Percentiles rank a stretch among this genome's conserved stretches.
phyloP scores from a whole-genome alignment of 2,329 filamentous ascomycete genomes.

The Juglanconis sp. region DNA sequence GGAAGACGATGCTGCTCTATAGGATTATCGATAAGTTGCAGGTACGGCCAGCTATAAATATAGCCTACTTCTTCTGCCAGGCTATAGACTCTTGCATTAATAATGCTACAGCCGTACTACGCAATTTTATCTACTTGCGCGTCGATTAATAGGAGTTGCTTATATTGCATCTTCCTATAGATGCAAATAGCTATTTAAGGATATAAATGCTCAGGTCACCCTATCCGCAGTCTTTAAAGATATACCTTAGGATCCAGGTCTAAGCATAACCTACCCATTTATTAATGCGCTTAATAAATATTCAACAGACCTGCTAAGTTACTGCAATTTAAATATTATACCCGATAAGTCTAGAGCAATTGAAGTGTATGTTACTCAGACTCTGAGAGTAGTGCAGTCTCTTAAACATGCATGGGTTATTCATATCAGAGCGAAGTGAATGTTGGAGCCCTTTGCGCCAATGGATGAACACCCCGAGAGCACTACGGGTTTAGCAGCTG shows the following conservation, averaged over 20 bases:
- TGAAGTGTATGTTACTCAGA: no score
- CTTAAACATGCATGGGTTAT: no score
- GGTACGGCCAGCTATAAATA: not conserved
- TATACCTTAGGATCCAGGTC: constrained; percentile 35
- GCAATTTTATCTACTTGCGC: constrained; percentile 41
- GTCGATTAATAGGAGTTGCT: constrained; percentile 30
- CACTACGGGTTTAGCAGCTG: no score
- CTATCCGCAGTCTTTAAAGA: constrained; percentile 35
- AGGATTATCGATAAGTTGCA: constrained; percentile 27
- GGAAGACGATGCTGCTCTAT: constrained; percentile 34
- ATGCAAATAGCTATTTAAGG: constrained; percentile 33
- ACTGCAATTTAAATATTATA: no score
- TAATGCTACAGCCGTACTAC: constrained; percentile 36
- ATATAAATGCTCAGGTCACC: constrained; percentile 35
- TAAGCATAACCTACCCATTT: constrained; percentile 33
- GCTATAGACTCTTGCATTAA: constrained; percentile 33
- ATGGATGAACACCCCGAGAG: no score
- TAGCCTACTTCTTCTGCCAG: constrained; percentile 42
- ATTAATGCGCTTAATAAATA: constrained; percentile 50
- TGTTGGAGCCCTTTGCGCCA: no score
- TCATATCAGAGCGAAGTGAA: no score
- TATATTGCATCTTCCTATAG: constrained; percentile 28
- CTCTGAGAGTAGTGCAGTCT: no score
- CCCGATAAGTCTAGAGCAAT: no score
- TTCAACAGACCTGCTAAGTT: constrained; percentile 19